phyloP scores from a whole-genome alignment of 768 basidiomycete genomes.

The Dentipellis fragilis region DNA sequence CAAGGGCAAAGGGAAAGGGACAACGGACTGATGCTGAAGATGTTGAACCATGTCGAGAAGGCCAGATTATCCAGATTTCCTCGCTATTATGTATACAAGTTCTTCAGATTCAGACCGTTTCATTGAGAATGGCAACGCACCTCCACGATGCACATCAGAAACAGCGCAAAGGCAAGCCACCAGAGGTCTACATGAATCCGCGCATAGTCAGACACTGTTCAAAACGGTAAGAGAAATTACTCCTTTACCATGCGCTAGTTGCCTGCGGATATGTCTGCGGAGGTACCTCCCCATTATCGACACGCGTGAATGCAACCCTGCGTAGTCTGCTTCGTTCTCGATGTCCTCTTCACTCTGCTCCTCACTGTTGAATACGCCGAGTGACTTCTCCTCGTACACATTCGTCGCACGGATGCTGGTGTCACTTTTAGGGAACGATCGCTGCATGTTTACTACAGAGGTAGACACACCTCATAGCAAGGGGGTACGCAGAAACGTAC shows the following conservation, averaged over 20 bases:
- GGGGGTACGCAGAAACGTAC: constrained; percentile 65
- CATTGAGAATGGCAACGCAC: neutral
- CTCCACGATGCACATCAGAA: constrained; percentile 42
- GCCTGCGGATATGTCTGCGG: constrained; percentile 31
- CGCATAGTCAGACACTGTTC: neutral
- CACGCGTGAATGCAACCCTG: constrained; percentile 16
- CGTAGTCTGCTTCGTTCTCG: constrained; percentile 14
- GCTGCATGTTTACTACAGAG: too few relatives aligned
- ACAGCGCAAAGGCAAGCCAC: constrained; percentile 38
- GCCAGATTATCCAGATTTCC: constrained; percentile 20
- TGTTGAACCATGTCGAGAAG: constrained; percentile 27
- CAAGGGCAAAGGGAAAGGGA: too few relatives aligned
- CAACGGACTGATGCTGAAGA: constrained; percentile 27
- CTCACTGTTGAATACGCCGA: constrained; percentile 35
- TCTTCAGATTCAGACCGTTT: neutral
- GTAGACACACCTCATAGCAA: constrained; percentile 55
- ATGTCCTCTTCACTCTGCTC: constrained; percentile 17
- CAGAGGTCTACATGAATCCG: constrained; percentile 27
- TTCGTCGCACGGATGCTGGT: constrained; percentile 34
- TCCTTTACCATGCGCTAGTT: constrained; percentile 39
- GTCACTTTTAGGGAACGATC: too few relatives aligned
- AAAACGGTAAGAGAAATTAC: neutral
- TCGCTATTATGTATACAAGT: constrained; percentile 11
- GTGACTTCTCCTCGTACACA: constrained; percentile 43
- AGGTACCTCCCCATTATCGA: constrained; percentile 29